Evolutionary conservation across 2,329 filamentous ascomycete genomes (phyloP).

Genomic region (Sporothrix euskadiensis): DNA sequence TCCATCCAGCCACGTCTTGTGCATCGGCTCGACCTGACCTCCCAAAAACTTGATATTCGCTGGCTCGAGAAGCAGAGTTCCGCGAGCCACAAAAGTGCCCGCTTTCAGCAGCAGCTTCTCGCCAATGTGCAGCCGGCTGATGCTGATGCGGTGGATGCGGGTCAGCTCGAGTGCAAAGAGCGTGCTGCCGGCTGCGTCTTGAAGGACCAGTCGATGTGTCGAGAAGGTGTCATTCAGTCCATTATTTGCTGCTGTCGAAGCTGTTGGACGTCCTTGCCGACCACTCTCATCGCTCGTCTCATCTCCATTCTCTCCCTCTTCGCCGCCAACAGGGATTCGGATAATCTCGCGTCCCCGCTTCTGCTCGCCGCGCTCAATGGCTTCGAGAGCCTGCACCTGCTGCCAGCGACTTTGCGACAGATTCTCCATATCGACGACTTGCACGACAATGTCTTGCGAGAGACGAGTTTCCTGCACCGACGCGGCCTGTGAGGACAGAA

Average conservation of each 20-base stretch:
- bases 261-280: not conserved
- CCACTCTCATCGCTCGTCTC: constrained; percentile 20
- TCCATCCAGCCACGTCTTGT: constrained; percentile 73
- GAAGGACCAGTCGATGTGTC: constrained; percentile 77
- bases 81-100: constrained; percentile 67
- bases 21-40: constrained; percentile 79
- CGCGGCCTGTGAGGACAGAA: constrained; percentile 35
- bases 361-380: constrained; percentile 69
- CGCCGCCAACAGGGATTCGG: constrained; percentile 52
- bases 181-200: constrained; percentile 72
- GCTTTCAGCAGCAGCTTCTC: constrained; percentile 75
- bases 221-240: constrained; percentile 46
- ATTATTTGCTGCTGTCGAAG: constrained; percentile 25
- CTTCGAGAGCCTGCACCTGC: constrained; percentile 80
- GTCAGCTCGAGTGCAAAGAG: constrained; percentile 72
- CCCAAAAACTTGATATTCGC: constrained; percentile 71
- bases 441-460: constrained; percentile 66
- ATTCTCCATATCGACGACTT: constrained; percentile 85
- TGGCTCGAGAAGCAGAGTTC: constrained; percentile 75
- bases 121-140: constrained; percentile 70
- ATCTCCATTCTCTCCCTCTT: constrained; percentile 45
- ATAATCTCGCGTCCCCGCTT: constrained; percentile 80
- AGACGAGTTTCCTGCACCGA: constrained; percentile 59
- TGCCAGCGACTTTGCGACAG: constrained; percentile 78
- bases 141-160: constrained; percentile 63